These are phyloP conservation scores for Setaria viridis DNA, from an alignment of 202 grass and related monocot species.

Conservation along the genomic window DNA sequence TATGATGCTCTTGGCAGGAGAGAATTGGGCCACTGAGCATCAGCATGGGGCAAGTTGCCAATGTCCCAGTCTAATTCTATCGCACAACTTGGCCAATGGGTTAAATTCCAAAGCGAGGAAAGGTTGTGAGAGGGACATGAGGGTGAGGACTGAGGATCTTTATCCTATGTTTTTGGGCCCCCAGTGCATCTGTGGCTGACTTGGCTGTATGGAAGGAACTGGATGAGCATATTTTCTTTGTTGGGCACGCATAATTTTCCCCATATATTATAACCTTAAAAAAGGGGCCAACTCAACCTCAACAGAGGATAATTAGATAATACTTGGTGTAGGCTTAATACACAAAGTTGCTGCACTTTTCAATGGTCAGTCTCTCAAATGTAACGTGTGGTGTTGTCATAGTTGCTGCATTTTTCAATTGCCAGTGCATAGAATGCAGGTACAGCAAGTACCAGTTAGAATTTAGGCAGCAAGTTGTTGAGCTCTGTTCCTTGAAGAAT, in stretches of 20 bases:
- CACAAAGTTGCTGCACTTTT: conserved; percentile 1
- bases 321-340: background rate
- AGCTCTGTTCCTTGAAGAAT: conserved; percentile 35
- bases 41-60: conserved; percentile 45
- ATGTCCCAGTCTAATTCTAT: conserved; percentile 34
- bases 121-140: conserved; percentile 37
- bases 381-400: conserved; percentile 26
- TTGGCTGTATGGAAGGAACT: conserved; percentile 38
- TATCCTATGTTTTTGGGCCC: conserved; percentile 44
- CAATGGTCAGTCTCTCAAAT: background rate
- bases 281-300: conserved; percentile 28
- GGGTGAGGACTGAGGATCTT: background rate
- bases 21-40: conserved; percentile 40
- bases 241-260: conserved; percentile 29
- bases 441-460: conserved; percentile 34
- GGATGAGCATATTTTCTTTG: conserved; percentile 41
- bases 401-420: conserved; percentile 21
- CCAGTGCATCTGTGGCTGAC: conserved; percentile 44
- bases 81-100: conserved; percentile 25
- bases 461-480: conserved; percentile 48
- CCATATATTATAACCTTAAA: background rate
- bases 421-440: conserved; percentile 20
- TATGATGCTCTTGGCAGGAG: conserved; percentile 26
- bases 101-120: conserved; percentile 49
- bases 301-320: conserved; percentile 26